Evolutionary conservation across 1,284 basidiomycete genomes (phyloP).

Genomic region (Malassezia obtusa): DNA sequence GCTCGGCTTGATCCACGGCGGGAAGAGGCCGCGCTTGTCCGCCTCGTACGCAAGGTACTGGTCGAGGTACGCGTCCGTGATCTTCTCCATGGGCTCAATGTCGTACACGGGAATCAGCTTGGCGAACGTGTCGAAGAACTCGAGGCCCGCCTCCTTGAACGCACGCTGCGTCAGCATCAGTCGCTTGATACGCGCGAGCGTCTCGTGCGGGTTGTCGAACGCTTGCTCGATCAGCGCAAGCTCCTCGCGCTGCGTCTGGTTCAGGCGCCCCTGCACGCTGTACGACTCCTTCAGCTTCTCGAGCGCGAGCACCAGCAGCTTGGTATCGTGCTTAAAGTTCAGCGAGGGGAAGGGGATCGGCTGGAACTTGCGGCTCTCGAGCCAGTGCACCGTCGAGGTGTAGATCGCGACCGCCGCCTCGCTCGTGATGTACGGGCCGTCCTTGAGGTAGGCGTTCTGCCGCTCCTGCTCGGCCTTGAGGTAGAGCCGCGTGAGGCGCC

Average conservation of each 20-base stretch:
- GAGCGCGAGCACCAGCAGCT: conserved; percentile 43
- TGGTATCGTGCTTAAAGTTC: conserved; percentile 48
- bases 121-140: conserved; percentile 47
- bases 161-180: conserved; percentile 47
- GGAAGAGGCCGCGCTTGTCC: conserved; percentile 48
- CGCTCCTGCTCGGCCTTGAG: conserved; percentile 46
- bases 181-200: conserved; percentile 46
- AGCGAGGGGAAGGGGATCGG: conserved; percentile 48
- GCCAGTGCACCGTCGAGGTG: conserved; percentile 47
- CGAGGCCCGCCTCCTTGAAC: conserved; percentile 46
- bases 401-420: conserved; percentile 47
- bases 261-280: conserved; percentile 46
- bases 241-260: conserved; percentile 47
- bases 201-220: conserved; percentile 48
- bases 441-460: conserved; percentile 46
- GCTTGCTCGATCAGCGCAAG: conserved; percentile 47
- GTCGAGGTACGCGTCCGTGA: conserved; percentile 47
- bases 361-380: conserved; percentile 45
- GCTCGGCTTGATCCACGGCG: conserved; percentile 48
- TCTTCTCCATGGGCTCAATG: conserved; percentile 49
- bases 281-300: conserved; percentile 47
- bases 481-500: conserved; percentile 66
- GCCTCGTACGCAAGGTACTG: conserved; percentile 48
- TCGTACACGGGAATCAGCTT: conserved; percentile 45
- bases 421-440: conserved; percentile 46